phyloP scores from a whole-genome alignment of 768 basidiomycete species.

The Mycena rebaudengoi region DNA sequence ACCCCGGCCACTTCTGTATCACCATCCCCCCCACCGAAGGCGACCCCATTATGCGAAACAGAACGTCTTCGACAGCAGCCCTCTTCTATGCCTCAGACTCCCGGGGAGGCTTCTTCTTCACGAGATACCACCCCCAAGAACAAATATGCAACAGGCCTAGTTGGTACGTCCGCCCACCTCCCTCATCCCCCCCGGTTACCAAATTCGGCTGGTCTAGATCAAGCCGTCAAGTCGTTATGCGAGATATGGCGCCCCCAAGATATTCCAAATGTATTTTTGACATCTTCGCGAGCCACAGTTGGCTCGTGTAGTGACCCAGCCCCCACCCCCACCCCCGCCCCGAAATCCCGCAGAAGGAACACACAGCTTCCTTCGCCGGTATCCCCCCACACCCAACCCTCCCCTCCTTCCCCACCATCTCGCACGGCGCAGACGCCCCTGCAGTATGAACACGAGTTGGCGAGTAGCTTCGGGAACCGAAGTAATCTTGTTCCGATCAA shows the following conservation, averaged over 20 bases:
- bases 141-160: conserved; percentile 72
- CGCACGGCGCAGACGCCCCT: conserved; percentile 28
- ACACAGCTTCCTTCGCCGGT: conserved; percentile 61
- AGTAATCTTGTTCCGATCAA: conserved; percentile 66
- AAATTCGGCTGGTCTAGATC: conserved; percentile 56
- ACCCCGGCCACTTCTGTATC: conserved; percentile 67
- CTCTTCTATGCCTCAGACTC: conserved; percentile 35
- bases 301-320: conserved; percentile 19
- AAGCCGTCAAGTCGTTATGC: conserved; percentile 78
- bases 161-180: conserved; percentile 61
- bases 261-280: conserved; percentile 67
- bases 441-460: conserved; percentile 28
- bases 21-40: conserved; percentile 51
- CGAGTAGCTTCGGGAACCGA: conserved; percentile 33
- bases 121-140: conserved; percentile 61
- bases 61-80: conserved; percentile 34
- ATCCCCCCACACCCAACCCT: conserved; percentile 53
- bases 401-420: conserved; percentile 37
- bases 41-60: conserved; percentile 42
- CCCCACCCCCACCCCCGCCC: conserved; percentile 15
- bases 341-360: conserved; percentile 35
- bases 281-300: conserved; percentile 41
- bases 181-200: conserved; percentile 19
- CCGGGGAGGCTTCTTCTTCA: conserved; percentile 41
- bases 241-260: conserved; percentile 86